Conservation (phyloP, 2,329 filamentous ascomycete genomes). For the Hysterium pulicare region DNA sequence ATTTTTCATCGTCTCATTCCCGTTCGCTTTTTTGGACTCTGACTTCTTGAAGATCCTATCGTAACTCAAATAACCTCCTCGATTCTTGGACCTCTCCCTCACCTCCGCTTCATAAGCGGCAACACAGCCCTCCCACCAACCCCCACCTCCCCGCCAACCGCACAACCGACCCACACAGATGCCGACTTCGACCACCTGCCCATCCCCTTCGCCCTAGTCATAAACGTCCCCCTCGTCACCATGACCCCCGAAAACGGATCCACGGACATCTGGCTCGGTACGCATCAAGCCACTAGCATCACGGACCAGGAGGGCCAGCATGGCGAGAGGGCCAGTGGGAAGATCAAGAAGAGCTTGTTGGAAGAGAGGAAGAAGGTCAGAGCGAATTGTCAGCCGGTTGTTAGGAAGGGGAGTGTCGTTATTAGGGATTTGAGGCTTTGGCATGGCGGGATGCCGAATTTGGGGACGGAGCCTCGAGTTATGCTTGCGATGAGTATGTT, state of each 20-base stretch:
- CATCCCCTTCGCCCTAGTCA: slow-evolving; percentile 54
- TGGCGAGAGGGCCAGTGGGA: slow-evolving; percentile 52
- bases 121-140: slow-evolving; percentile 56
- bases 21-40: background rate
- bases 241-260: slow-evolving; percentile 53
- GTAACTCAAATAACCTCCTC: slow-evolving; percentile 56
- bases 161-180: slow-evolving; percentile 58
- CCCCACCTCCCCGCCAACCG: slow-evolving; percentile 30
- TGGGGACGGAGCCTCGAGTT: slow-evolving; percentile 34
- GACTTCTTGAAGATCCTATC: slow-evolving; percentile 45
- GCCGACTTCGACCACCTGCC: slow-evolving; percentile 56
- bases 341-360: slow-evolving; percentile 45
- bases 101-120: slow-evolving; percentile 54
- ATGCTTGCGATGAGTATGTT: slow-evolving; percentile 23
- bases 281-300: slow-evolving; percentile 40
- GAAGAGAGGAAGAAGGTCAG: slow-evolving; percentile 36
- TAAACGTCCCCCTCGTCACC: slow-evolving; percentile 53
- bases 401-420: slow-evolving; percentile 55
- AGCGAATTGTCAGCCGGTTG: slow-evolving; percentile 49
- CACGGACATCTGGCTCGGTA: slow-evolving; percentile 60
- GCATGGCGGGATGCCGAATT: slow-evolving; percentile 63
- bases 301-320: slow-evolving; percentile 49
- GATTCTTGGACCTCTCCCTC: slow-evolving; percentile 44
- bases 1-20: background rate
- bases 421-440: slow-evolving; percentile 60